These are phyloP conservation scores for Hymenoscyphus infarciens DNA, from an alignment of 2,329 filamentous ascomycete species.

Conservation along the genomic window DNA sequence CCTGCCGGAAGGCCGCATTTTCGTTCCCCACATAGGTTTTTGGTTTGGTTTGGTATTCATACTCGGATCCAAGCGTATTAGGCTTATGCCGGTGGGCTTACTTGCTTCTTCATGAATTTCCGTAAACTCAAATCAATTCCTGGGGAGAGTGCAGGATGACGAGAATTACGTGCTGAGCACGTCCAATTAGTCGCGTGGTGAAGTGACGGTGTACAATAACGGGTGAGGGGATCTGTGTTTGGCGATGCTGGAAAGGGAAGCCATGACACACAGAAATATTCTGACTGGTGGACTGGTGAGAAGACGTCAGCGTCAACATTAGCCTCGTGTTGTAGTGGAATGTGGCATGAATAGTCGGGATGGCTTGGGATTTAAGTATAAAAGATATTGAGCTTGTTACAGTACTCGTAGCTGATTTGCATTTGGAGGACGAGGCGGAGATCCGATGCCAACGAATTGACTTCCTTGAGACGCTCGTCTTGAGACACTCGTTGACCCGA, in stretches of 20 bases:
- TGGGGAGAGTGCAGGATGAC: not conserved
- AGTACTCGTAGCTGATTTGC: too few species aligned
- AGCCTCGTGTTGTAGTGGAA: not conserved
- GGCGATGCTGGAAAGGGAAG: not conserved
- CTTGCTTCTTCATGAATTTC: too few species aligned
- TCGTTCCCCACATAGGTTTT: too few species aligned
- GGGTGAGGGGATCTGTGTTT: not conserved
- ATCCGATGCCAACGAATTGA: too few species aligned
- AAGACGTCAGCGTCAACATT: conserved; percentile 1
- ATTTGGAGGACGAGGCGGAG: too few species aligned
- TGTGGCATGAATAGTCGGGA: not conserved
- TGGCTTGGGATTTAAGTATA: not conserved
- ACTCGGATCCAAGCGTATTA: too few species aligned
- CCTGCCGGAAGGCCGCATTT: too few species aligned
- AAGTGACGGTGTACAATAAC: not conserved
- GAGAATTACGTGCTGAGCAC: not conserved
- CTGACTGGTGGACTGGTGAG: not conserved
- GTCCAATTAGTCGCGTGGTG: not conserved
- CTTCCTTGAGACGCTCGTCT: too few species aligned
- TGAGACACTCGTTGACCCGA: too few species aligned
- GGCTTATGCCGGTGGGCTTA: too few species aligned
- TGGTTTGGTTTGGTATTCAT: too few species aligned
- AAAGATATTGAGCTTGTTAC: too few species aligned
- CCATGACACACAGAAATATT: not conserved
- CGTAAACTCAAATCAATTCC: not conserved